Base-by-base conservation (phyloP, 192 early-diverging fungal genomes). In the Backusella tarrabulga region DNA sequence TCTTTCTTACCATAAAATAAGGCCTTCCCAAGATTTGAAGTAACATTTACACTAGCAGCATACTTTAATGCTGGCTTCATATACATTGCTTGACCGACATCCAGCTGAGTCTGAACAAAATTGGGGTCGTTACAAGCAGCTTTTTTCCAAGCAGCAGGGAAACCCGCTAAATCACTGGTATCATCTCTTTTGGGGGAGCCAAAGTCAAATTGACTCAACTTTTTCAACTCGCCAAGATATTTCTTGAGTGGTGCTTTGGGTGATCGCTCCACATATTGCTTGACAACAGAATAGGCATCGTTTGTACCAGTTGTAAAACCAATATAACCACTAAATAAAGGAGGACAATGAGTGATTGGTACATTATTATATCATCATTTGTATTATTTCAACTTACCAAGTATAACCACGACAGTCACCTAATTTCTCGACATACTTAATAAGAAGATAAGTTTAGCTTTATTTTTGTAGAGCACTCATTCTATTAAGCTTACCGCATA, bases 251-350 rank as follows among this genome's bases (percentile, higher is more conserved):
- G 34, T 40, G 66, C n/a, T 23, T 71, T 71, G 26, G 74, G 70
- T 14, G 52, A 67, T 17, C 73, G 26, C 19, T 76, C 54, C 3
- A 38, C 41, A n/a, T 83, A 83, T 42, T 74, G 68, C 21, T 83
- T 42, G 0, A 79, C 75, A 3, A 83, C 81, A 1, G 81, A 63
- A 60, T 77, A 77, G 4, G 81, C 81, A 69, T 83, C 81, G 35
- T 83, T 83, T 7, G 81, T 83, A 26, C 81, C 81, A 2, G 77
- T 79, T 34, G 81, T 83, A 41, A 83, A 83, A 11, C 81, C 81
- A 54, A 83, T 83, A 50, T 79, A 77, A 19, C 81, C 81, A 60
- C 75, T 75, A 75, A 54, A 7, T 21, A 54, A 9, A 29, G 4
- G n/a, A 4, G 26, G 19, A 54, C 19, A 26, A 63, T 35, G 38